A percentile compares a stretch with the other conserved stretches of the same genome.
These are phyloP conservation scores for Nicotiana undulata DNA, from an alignment of 257 asterid genomes.

Conservation along the genomic window DNA sequence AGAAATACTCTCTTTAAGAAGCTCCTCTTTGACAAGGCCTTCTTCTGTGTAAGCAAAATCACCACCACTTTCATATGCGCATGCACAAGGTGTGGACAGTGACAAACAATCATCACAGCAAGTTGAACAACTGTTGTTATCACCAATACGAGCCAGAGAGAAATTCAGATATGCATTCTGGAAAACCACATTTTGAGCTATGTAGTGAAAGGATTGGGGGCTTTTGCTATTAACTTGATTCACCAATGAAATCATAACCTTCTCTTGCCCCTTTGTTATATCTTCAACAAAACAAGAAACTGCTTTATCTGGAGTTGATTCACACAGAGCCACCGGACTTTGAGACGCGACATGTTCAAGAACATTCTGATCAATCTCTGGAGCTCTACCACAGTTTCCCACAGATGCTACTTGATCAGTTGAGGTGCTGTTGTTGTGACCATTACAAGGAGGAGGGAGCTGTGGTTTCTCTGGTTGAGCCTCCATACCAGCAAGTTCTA, in stretches of 20 bases:
- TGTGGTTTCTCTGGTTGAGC: conserved; percentile 18
- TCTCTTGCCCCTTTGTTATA: conserved; percentile 82
- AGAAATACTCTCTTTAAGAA: conserved; percentile 66
- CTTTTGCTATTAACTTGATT: conserved; percentile 54
- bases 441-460: conserved; percentile 29
- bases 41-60: conserved; percentile 75
- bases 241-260: conserved; percentile 47
- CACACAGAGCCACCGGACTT: conserved; percentile 28
- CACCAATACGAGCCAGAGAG: conserved; percentile 70
- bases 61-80: conserved; percentile 73
- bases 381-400: conserved; percentile 22
- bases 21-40: conserved; percentile 73
- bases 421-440: conserved; percentile 17
- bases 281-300: conserved; percentile 38
- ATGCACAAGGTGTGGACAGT: conserved; percentile 57
- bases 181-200: conserved; percentile 59
- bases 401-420: conserved; percentile 20
- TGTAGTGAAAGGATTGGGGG: conserved; percentile 68
- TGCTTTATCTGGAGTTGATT: conserved; percentile 29
- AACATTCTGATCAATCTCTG: conserved; percentile 20
- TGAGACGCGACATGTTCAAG: conserved; percentile 24
- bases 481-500: conserved; percentile 13
- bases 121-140: conserved; percentile 47
- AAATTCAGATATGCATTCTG: conserved; percentile 63
- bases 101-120: conserved; percentile 80